phyloP scores from a whole-genome alignment of 1,284 basidiomycete genomes.

The Polyporus tsugae region DNA sequence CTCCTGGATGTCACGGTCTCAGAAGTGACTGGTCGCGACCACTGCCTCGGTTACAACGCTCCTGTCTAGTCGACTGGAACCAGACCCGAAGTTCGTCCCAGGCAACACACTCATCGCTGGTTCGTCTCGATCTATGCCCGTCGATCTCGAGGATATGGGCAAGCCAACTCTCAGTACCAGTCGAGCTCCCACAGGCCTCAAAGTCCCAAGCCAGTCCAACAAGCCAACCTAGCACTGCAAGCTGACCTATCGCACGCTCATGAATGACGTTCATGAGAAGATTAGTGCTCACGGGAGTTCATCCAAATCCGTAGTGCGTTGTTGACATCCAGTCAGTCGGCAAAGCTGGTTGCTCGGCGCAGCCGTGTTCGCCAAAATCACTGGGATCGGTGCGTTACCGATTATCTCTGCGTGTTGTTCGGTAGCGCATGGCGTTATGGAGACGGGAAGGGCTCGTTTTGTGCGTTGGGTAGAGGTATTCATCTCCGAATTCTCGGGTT shows the following conservation, averaged over 20 bases:
- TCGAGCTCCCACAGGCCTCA: not conserved
- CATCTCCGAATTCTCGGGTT: not conserved
- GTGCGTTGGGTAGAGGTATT: not conserved
- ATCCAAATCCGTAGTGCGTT: not conserved
- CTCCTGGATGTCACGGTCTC: not conserved
- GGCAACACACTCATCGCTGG: not conserved
- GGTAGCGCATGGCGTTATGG: not conserved
- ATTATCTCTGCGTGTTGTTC: not conserved
- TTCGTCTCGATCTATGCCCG: not conserved
- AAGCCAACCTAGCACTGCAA: not conserved
- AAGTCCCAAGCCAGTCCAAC: not conserved
- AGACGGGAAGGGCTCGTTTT: not conserved
- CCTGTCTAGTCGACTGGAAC: not conserved
- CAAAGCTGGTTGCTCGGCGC: not conserved
- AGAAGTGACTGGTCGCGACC: not conserved
- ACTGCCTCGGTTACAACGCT: not conserved
- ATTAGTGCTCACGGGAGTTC: not conserved
- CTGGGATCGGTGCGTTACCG: not conserved
- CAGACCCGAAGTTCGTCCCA: not conserved
- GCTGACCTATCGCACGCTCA: not conserved
- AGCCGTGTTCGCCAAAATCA: not conserved
- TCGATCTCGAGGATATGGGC: not conserved
- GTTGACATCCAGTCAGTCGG: not conserved
- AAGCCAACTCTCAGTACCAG: not conserved
- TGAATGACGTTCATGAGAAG: not conserved